Evolutionary conservation across 345 rosid species (phyloP), one percentile per base, ranked within the genome.

Genomic region (Citropsis articulata): DNA sequence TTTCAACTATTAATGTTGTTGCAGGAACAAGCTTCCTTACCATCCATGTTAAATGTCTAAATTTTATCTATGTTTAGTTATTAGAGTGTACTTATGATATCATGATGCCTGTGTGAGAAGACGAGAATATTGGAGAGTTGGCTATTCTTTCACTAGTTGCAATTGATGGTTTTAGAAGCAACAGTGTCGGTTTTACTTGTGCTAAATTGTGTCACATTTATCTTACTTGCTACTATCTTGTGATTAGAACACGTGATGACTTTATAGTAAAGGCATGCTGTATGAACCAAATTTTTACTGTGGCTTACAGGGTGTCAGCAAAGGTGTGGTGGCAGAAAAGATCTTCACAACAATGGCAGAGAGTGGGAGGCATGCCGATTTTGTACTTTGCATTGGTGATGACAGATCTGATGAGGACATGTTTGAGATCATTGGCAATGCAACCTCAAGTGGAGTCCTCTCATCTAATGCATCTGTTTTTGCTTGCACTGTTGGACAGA

Each of bases 401-500:
- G 95, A 91, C 74, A 84, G 95, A 85, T 91, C 92, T 16, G 92
- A 91, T 68, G 95, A 91, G 79, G 92, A 91, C 77, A 91, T 91
- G 95, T 91, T 91, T 85, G 92, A 89, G 89, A 83, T 85, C 12
- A 86, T 90, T 57, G 85, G 87, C 38, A 83, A 67, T 50, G 87
- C 85, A 25, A 73, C 80, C 38, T 65, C 87, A 1, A 83, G 79
- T 6, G 87, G 88, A 33, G 56, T 80, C 33, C 82, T 91, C 25
- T 84, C 89, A 19, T 53, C 90, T 18, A 83, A 74, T 73, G 83
- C 88, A 0, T 84, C 90, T 22, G 86, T 87, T 9, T 92, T 89
- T 79, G 97, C 99, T 50, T 93, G 98, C 88, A 93, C 97, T 13
- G 98, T 95, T 30, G 97, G 93, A 16, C 99, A 95, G 82, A 93